Percentiles rank a stretch among this genome's conserved stretches.
Conservation (phyloP, 2,329 filamentous ascomycete genomes). For the Penicillium olsonii region DNA sequence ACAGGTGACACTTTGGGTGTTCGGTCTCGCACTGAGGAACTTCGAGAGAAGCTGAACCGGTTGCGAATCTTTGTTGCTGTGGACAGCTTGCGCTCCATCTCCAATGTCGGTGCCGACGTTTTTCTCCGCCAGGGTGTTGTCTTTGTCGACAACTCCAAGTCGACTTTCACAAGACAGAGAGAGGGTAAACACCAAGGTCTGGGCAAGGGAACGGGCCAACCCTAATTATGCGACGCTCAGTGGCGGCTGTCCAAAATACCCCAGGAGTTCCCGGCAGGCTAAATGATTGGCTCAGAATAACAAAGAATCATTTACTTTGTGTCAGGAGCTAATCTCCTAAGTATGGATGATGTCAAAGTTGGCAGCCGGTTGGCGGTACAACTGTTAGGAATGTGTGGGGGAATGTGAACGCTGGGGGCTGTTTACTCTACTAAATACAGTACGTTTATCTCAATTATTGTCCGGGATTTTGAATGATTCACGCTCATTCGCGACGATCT, state of each 20-base stretch:
- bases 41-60: constrained; percentile 19
- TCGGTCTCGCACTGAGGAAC: constrained; percentile 7
- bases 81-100: constrained; percentile 27
- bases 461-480: background rate
- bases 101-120: too few species aligned
- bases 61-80: constrained; percentile 21
- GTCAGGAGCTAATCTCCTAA: background rate
- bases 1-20: constrained; percentile 9
- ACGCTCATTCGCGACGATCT: background rate
- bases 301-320: background rate
- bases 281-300: constrained; percentile 1
- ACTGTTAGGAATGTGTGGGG: constrained; percentile 20
- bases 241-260: background rate
- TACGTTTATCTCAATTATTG: too few species aligned
- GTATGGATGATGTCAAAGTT: constrained; percentile 6
- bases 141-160: background rate
- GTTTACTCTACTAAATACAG: too few species aligned
- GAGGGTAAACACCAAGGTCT: background rate
- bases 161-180: background rate
- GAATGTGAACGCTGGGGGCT: background rate
- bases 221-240: constrained; percentile 3
- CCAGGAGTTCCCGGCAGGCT: background rate
- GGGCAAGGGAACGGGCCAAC: constrained; percentile 9
- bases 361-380: constrained; percentile 9
- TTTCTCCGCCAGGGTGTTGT: too few species aligned